Conservation (phyloP, 306 rosid genomes). For the Quillaja saponaria region DNA sequence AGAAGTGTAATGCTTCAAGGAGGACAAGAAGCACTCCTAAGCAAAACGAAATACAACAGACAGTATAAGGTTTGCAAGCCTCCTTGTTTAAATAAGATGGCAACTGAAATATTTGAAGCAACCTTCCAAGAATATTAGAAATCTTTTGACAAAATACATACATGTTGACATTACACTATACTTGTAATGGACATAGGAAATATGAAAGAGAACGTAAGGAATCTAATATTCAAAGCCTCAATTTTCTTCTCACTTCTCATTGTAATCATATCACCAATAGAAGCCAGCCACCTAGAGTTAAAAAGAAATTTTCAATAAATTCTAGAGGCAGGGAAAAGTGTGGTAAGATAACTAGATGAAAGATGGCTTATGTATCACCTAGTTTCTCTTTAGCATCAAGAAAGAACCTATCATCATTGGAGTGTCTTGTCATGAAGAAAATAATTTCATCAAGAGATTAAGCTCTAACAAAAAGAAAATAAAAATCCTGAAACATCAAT, state of each 20-base stretch:
- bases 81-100: too few species aligned
- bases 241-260: background rate
- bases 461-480: background rate
- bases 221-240: background rate
- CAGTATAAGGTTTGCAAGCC: too few species aligned
- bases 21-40: too few species aligned
- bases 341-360: slow-evolving; percentile 12
- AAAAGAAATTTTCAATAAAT: slow-evolving; percentile 17
- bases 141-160: too few species aligned
- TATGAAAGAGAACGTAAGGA: slow-evolving; percentile 5
- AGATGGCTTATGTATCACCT: background rate
- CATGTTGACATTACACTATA: too few species aligned
- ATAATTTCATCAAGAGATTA: slow-evolving; percentile 11
- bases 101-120: too few species aligned
- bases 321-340: slow-evolving; percentile 4
- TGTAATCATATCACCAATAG: slow-evolving; percentile 1
- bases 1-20: too few species aligned
- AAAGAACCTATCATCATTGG: slow-evolving; percentile 4
- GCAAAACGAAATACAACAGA: too few species aligned
- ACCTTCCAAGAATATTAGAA: too few species aligned
- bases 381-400: slow-evolving; percentile 2
- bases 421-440: slow-evolving; percentile 22
- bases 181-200: too few species aligned
- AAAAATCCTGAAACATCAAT: slow-evolving; percentile 4
- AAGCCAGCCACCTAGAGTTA: slow-evolving; percentile 13